These are phyloP conservation scores for Coemansia erecta DNA, from an alignment of 192 early-diverging fungal species.

Conservation along the genomic window DNA sequence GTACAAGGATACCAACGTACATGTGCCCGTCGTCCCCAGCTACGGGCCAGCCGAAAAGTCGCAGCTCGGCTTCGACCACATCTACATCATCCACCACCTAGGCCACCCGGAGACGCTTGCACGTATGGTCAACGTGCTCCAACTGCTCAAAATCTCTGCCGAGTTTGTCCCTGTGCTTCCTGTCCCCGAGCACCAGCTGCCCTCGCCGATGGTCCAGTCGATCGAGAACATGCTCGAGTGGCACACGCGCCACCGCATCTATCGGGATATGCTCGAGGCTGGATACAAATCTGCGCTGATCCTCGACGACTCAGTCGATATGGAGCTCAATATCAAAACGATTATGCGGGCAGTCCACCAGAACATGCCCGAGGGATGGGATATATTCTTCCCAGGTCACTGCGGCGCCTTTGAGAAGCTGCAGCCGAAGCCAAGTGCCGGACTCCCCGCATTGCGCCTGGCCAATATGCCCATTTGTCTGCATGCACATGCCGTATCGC, in stretches of 20 bases:
- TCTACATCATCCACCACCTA: conserved; percentile 32
- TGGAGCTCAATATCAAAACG: conserved; percentile 35
- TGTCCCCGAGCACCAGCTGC: not conserved
- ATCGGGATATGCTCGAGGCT: conserved; percentile 20
- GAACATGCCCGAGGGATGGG: conserved; percentile 29
- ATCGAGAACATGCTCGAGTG: conserved; percentile 12
- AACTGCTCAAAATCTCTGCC: conserved; percentile 22
- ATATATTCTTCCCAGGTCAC: conserved; percentile 43
- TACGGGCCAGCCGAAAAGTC: conserved; percentile 11
- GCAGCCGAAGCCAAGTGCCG: conserved; percentile 9
- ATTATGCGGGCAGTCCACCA: conserved; percentile 16
- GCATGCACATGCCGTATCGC: conserved; percentile 34
- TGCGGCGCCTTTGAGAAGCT: conserved; percentile 30
- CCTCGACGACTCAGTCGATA: conserved; percentile 38
- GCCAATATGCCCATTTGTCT: conserved; percentile 42
- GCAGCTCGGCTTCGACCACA: conserved; percentile 28
- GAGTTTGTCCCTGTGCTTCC: conserved; percentile 31
- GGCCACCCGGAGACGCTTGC: conserved; percentile 12
- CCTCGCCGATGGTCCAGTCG: not conserved
- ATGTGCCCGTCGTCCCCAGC: conserved; percentile 13
- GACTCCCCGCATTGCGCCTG: conserved; percentile 7
- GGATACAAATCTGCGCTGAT: conserved; percentile 24
- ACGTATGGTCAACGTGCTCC: conserved; percentile 23
- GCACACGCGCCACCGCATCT: conserved; percentile 18
- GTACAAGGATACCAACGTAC: conserved; percentile 16